phyloP scores from a whole-genome alignment of 129 eudicot genomes.

The Flaveria bidentis region DNA sequence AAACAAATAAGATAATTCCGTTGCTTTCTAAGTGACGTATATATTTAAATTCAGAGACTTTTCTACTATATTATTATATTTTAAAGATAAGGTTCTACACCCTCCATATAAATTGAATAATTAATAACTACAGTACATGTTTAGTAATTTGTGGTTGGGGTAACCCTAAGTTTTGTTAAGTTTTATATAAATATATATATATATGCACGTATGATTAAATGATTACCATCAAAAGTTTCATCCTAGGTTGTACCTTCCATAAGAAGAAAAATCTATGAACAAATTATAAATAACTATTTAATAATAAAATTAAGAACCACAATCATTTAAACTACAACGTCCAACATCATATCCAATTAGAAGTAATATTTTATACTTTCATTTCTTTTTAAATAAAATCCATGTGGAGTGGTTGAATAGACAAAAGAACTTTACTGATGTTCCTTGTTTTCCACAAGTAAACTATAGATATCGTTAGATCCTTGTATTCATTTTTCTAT shows the following conservation, averaged over 20 bases:
- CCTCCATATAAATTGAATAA: neutral
- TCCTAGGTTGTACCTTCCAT: constrained; percentile 36
- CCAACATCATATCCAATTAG: constrained; percentile 21
- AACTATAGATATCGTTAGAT: constrained; percentile 16
- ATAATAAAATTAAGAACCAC: constrained; percentile 13
- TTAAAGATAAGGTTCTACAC: neutral
- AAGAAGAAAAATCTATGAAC: constrained; percentile 6
- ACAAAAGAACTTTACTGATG: constrained; percentile 21
- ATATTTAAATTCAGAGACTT: constrained; percentile 9
- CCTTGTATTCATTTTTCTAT: neutral
- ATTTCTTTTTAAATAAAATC: neutral
- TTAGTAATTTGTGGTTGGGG: constrained; percentile 35
- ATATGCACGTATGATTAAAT: constrained; percentile 21
- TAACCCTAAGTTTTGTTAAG: constrained; percentile 2
- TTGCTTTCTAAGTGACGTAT: neutral
- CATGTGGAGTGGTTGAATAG: constrained; percentile 12
- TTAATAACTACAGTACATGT: constrained; percentile 21
- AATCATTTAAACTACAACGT: constrained; percentile 27
- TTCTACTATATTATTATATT: constrained; percentile 9
- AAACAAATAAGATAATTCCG: neutral
- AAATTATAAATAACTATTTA: too few relatives aligned
- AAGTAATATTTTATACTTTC: constrained; percentile 17
- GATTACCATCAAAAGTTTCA: constrained; percentile 31
- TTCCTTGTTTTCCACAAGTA: constrained; percentile 21
- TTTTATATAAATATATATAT: constrained; percentile 8